Evolutionary conservation across 768 basidiomycete species (phyloP).

Genomic region (Panaeolus papilionaceus): DNA sequence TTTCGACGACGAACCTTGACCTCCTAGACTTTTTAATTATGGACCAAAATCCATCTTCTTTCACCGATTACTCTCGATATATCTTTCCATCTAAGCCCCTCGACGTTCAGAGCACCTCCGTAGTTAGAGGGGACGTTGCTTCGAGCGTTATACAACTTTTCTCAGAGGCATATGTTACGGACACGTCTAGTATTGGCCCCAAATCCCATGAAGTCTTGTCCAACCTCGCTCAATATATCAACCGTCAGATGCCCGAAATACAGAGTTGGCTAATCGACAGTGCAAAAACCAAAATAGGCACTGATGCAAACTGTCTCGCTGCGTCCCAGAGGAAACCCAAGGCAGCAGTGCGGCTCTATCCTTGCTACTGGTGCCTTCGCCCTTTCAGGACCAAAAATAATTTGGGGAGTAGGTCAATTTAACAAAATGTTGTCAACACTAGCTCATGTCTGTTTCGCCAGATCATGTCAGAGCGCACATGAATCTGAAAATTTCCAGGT

Average conservation of each 20-base stretch:
- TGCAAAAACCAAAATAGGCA: not conserved
- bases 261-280: not conserved
- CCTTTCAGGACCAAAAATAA: not conserved
- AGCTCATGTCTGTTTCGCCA: not conserved
- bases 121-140: too few relatives aligned
- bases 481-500: not conserved
- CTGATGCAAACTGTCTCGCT: not conserved
- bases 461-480: slow-evolving; percentile 9
- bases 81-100: too few relatives aligned
- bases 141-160: not conserved
- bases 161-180: not conserved
- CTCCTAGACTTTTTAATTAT: too few relatives aligned
- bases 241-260: not conserved
- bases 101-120: too few relatives aligned
- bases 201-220: not conserved
- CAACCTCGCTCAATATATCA: not conserved
- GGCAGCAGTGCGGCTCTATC: not conserved
- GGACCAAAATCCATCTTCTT: too few relatives aligned
- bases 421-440: not conserved
- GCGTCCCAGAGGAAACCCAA: not conserved
- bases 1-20: too few relatives aligned
- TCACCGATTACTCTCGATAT: too few relatives aligned
- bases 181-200: not conserved
- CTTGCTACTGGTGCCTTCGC: not conserved
- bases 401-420: not conserved